phyloP scores from a whole-genome alignment of 192 early-diverging fungal genomes.

The Paraglomus occultum region DNA sequence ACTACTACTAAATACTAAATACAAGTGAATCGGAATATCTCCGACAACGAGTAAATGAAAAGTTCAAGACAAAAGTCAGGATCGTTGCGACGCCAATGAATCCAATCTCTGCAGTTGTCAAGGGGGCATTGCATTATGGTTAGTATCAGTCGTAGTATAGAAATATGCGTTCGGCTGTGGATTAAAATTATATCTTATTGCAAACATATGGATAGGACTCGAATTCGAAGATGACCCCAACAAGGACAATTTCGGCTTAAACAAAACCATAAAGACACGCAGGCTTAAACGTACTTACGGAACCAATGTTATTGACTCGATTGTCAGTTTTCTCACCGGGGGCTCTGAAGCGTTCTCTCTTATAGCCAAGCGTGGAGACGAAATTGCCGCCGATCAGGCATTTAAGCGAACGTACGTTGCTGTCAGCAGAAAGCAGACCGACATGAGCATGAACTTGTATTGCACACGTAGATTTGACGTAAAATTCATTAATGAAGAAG shows the following conservation, averaged over 20 bases:
- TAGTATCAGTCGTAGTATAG: neutral
- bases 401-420: neutral
- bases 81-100: conserved; percentile 42
- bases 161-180: neutral
- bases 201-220: neutral
- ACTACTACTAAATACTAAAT: neutral
- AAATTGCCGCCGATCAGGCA: conserved; percentile 2
- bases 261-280: neutral
- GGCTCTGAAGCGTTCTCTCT: neutral
- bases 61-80: conserved; percentile 33
- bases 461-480: neutral
- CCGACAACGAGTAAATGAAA: conserved; percentile 33
- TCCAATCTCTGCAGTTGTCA: conserved; percentile 46
- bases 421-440: conserved; percentile 6
- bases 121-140: conserved; percentile 48
- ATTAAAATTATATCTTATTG: neutral
- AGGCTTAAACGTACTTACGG: conserved; percentile 10
- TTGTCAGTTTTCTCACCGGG: neutral
- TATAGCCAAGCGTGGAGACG: neutral
- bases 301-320: neutral
- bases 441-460: conserved; percentile 17
- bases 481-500: conserved; percentile 15
- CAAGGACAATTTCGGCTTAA: neutral
- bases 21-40: conserved; percentile 48
- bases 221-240: neutral